phyloP scores from a whole-genome alignment of 2,329 filamentous ascomycete genomes.

The Sporothrix globosa region DNA sequence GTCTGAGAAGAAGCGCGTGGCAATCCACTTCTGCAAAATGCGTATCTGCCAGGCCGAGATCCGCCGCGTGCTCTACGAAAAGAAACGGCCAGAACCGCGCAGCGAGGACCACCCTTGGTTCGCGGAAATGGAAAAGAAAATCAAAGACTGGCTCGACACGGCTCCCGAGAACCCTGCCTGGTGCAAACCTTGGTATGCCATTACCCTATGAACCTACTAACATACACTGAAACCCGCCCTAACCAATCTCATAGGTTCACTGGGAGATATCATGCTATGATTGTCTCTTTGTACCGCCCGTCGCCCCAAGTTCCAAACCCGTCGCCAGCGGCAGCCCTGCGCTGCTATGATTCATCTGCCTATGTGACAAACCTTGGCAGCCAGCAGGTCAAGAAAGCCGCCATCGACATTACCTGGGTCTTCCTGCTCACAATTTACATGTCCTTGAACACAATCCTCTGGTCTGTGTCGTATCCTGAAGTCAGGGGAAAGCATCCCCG shows the following conservation, averaged over 20 bases:
- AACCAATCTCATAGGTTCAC: slow-evolving; percentile 56
- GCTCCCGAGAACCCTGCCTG: slow-evolving; percentile 71
- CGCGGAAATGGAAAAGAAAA: slow-evolving; percentile 72
- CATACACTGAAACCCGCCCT: slow-evolving; percentile 28
- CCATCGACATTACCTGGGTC: slow-evolving; percentile 89
- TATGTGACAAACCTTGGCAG: slow-evolving; percentile 81
- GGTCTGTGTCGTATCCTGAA: slow-evolving; percentile 85
- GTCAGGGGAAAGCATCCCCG: slow-evolving; percentile 73
- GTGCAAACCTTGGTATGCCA: slow-evolving; percentile 76
- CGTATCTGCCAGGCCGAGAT: slow-evolving; percentile 85
- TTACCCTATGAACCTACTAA: not conserved
- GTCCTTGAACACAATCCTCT: slow-evolving; percentile 87
- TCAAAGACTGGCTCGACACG: slow-evolving; percentile 77
- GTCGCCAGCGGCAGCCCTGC: slow-evolving; percentile 73
- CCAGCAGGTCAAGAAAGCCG: slow-evolving; percentile 74
- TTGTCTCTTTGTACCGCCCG: slow-evolving; percentile 84
- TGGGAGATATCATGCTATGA: slow-evolving; percentile 79
- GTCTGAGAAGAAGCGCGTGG: slow-evolving; percentile 81
- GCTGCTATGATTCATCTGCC: slow-evolving; percentile 80
- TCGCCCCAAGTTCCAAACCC: slow-evolving; percentile 91
- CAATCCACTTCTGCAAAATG: slow-evolving; percentile 95
- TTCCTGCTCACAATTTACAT: slow-evolving; percentile 89
- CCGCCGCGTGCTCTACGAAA: slow-evolving; percentile 80
- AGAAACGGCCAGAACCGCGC: slow-evolving; percentile 74
- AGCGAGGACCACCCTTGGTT: slow-evolving; percentile 90